Conservation (phyloP, 2,329 filamentous ascomycete species). For the Stagonosporopsis cucurbitacearum region DNA sequence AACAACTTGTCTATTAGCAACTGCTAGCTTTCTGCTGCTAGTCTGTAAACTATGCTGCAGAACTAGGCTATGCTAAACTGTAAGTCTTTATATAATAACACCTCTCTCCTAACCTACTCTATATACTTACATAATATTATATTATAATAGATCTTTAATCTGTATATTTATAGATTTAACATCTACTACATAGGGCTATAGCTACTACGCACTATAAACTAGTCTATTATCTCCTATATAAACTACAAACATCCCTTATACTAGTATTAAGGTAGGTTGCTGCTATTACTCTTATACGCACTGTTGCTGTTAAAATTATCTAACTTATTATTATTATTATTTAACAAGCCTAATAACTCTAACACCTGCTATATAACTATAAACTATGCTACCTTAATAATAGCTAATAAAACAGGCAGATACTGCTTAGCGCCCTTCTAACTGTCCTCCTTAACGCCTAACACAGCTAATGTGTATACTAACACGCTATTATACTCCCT, state of each 20-base stretch:
- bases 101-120: conserved; percentile 6
- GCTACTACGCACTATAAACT: conserved; percentile 19
- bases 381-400: conserved; percentile 27
- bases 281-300: conserved; percentile 8
- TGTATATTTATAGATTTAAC: conserved; percentile 19
- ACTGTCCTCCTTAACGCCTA: conserved; percentile 22
- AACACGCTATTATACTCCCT: conserved; percentile 24
- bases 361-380: conserved; percentile 27
- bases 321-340: no score
- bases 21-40: no score
- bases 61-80: no score
- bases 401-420: conserved; percentile 22
- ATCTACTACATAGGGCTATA: conserved; percentile 20
- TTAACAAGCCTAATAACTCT: conserved; percentile 6
- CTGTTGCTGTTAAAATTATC: conserved; percentile 10
- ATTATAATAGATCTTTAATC: conserved; percentile 21
- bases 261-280: neutral
- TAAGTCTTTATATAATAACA: no score
- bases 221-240: conserved; percentile 1
- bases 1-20: no score
- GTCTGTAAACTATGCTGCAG: no score
- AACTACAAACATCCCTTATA: conserved; percentile 20
- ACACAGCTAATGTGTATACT: conserved; percentile 24
- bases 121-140: conserved; percentile 15
- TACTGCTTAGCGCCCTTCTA: conserved; percentile 22